A percentile compares a stretch with the other conserved stretches of the same genome.
Evolutionary conservation across 139 green algal species (phyloP).

Genomic region (Chlorella sorokiniana): DNA sequence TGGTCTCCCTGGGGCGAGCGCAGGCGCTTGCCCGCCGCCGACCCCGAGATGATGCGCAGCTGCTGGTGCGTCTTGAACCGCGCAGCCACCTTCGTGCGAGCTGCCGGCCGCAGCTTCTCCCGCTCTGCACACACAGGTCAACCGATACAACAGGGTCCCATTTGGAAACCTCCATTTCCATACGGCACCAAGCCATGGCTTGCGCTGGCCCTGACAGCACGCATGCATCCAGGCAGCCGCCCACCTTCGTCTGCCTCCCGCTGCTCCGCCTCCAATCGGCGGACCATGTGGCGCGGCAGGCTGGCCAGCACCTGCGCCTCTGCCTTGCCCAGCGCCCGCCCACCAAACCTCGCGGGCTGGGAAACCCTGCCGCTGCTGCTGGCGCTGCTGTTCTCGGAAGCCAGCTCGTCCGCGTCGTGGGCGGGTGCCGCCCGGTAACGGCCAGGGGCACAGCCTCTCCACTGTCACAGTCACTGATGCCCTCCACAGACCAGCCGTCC

Average conservation of each 20-base stretch:
- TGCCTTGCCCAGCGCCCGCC: constrained; percentile 8
- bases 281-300: constrained; percentile 27
- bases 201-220: background rate
- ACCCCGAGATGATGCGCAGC: constrained; percentile 70
- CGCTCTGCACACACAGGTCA: constrained; percentile 23
- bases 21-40: constrained; percentile 41
- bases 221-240: background rate
- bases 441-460: no score
- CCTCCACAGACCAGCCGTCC: constrained; percentile 14
- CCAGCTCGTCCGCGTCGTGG: no score
- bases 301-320: constrained; percentile 32
- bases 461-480: background rate
- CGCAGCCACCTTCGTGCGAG: constrained; percentile 32
- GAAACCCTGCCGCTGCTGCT: background rate
- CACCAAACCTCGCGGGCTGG: background rate
- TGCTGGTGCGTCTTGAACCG: constrained; percentile 56
- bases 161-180: background rate
- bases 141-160: background rate
- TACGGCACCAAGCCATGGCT: background rate
- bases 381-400: background rate
- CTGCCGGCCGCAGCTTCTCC: constrained; percentile 36
- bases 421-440: no score
- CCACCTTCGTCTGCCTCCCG: constrained; percentile 20
- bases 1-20: constrained; percentile 44
- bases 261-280: constrained; percentile 23